A percentile compares a stretch with the other conserved stretches of the same genome.
Conservation (phyloP, 1,284 basidiomycete genomes). For the Austroboletus olivaceoglutinosus region DNA sequence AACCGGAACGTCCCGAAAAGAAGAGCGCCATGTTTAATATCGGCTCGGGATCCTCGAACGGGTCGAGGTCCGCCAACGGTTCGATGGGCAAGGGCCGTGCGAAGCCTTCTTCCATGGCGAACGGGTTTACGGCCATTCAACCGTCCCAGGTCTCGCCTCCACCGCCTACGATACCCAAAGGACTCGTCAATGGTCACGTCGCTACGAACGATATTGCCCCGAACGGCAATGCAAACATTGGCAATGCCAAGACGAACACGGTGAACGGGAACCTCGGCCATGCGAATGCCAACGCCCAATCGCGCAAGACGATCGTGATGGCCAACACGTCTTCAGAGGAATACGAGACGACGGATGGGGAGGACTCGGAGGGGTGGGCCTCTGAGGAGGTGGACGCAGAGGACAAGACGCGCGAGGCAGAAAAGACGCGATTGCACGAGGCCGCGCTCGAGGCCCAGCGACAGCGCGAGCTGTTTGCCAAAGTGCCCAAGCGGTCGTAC, state of each 20-base stretch:
- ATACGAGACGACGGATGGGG: constrained; percentile 46
- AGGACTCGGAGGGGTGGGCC: constrained; percentile 53
- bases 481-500: constrained; percentile 67
- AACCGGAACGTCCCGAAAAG: constrained; percentile 20
- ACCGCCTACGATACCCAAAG: constrained; percentile 21
- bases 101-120: constrained; percentile 3
- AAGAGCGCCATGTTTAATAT: constrained; percentile 50
- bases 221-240: constrained; percentile 19
- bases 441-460: constrained; percentile 64
- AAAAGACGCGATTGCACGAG: constrained; percentile 38
- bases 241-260: constrained; percentile 15
- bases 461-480: constrained; percentile 74
- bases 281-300: constrained; percentile 12
- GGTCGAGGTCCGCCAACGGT: constrained; percentile 38
- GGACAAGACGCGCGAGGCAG: constrained; percentile 32
- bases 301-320: constrained; percentile 37
- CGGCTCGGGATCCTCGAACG: constrained; percentile 55
- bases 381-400: constrained; percentile 49
- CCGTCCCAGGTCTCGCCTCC: constrained; percentile 10
- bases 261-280: constrained; percentile 11
- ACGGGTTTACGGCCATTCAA: constrained; percentile 16
- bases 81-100: constrained; percentile 18
- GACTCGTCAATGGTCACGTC: constrained; percentile 3
- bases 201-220: background rate
- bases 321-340: constrained; percentile 39